phyloP scores from a whole-genome alignment of 352 stramenopile species.

The Globisporangium paddicum region DNA sequence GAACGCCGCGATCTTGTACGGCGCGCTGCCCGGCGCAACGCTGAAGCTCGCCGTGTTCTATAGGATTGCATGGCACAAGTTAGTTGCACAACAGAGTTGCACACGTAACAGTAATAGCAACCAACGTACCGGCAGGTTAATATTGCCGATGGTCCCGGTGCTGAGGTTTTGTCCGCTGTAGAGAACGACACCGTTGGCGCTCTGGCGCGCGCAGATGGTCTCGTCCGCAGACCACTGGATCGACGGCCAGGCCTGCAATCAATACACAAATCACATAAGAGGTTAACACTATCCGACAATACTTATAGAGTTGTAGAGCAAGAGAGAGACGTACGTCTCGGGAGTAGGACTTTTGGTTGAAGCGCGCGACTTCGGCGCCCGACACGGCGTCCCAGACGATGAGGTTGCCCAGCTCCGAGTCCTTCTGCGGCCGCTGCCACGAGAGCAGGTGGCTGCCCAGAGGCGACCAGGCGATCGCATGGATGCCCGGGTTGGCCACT shows the following conservation, averaged over 20 bases:
- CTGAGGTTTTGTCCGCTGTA: slow-evolving; percentile 69
- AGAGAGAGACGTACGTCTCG: slow-evolving; percentile 46
- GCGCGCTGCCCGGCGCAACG: slow-evolving; percentile 64
- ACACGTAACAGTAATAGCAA: no score
- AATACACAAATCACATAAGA: background rate
- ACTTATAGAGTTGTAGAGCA: no score
- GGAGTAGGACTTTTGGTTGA: slow-evolving; percentile 86
- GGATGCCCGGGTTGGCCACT: slow-evolving; percentile 69
- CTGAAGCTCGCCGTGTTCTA: slow-evolving; percentile 83
- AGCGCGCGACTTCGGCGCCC: slow-evolving; percentile 58
- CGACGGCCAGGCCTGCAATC: slow-evolving; percentile 77
- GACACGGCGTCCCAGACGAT: slow-evolving; percentile 73
- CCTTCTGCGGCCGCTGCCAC: slow-evolving; percentile 84
- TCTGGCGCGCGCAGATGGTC: slow-evolving; percentile 76
- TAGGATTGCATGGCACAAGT: background rate
- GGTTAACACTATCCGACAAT: no score
- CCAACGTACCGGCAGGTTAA: slow-evolving; percentile 53
- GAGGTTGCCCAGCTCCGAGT: slow-evolving; percentile 66
- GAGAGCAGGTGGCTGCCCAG: slow-evolving; percentile 80
- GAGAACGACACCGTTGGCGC: slow-evolving; percentile 67
- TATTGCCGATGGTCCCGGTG: slow-evolving; percentile 56
- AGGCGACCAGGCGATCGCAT: slow-evolving; percentile 77
- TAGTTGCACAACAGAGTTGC: background rate
- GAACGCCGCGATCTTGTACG: slow-evolving; percentile 85
- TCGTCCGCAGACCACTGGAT: slow-evolving; percentile 91